Conservation (phyloP, 83 land plant genomes). For the Picea abies region DNA sequence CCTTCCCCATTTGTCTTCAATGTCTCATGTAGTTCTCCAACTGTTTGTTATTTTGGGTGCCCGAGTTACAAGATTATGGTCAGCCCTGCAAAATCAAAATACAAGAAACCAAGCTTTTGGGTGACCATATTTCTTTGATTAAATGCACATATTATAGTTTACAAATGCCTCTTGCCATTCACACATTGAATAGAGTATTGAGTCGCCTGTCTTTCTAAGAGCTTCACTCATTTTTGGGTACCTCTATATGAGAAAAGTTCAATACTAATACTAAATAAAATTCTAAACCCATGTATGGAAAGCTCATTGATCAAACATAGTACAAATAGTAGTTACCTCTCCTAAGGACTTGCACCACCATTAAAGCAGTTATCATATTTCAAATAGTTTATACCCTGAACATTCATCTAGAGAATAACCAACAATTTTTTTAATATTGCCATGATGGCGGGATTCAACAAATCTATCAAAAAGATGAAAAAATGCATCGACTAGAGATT, state of each 20-base stretch:
- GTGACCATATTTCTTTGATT: too few relatives aligned
- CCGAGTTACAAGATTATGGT: constrained; percentile 16
- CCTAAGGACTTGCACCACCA: constrained; percentile 34
- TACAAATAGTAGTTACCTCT: constrained; percentile 27
- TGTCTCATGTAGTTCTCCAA: constrained; percentile 23
- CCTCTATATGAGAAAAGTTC: background rate
- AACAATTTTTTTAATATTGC: too few relatives aligned
- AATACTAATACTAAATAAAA: background rate
- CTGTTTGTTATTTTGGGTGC: constrained; percentile 17
- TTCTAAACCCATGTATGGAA: background rate
- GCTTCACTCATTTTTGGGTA: constrained; percentile 2
- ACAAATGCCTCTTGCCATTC: background rate
- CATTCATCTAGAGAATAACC: too few relatives aligned
- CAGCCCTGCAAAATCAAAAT: constrained; percentile 9
- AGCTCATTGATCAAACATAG: background rate
- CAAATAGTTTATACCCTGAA: constrained; percentile 60
- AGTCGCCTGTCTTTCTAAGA: background rate
- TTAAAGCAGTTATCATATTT: constrained; percentile 79
- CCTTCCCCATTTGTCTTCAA: constrained; percentile 11
- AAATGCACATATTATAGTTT: background rate
- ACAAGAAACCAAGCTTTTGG: too few relatives aligned
- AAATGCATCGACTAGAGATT: too few relatives aligned
- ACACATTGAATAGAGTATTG: background rate
- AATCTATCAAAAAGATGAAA: too few relatives aligned
- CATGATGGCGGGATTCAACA: too few relatives aligned